Evolutionary conservation across 768 basidiomycete species (phyloP), one percentile per base, ranked within the genome.

Genomic region (Inosperma sp.): DNA sequence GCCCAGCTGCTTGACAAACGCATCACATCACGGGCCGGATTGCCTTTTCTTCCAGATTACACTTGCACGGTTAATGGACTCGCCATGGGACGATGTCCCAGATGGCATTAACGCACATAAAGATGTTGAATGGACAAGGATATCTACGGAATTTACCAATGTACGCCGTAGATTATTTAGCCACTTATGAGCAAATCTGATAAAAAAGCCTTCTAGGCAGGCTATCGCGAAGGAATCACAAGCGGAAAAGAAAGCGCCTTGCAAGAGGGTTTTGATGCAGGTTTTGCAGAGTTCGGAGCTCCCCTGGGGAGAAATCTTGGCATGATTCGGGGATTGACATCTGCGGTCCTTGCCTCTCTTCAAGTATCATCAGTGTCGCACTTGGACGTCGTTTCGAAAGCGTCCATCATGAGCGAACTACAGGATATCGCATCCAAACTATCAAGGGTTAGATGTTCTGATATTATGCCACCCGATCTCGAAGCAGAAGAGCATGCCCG

Each of bases 211-310:
- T 3, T 14, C 44, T 58, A 96, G 95, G 82, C 82, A 14, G 95
- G 95, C 2, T 97, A 97, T 62, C 82, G 95, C n/a, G 94, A 97
- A 69, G 95, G 95, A 5, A 95, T 98, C 59, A 88, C 84, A 0
- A 83, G 86, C 4, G 95, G 95, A 3, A 98, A 97, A 65, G 87
- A 94, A 64, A 74, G 79, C 0, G 84, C 83, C 2, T 75, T 97
- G 2, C 95, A 99, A 61, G 73, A 83, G 55, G 95, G 95, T 1
- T 98, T 99, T 61, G 91, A 99, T 66, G 71, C 75, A 3, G 93
- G 90, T 2, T 97, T 91, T 60, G 82, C 83, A 1, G 65, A 69
- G 12, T 71, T 81, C 8, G 90, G 93, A 1, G 82, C 76, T 2
- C 86, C 88, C 0, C 66, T 87, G 13, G 92, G 93, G 1, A 80